Base-by-base conservation (phyloP, 371 early-diverging fungal species). In the Fennellomyces sp. region DNA sequence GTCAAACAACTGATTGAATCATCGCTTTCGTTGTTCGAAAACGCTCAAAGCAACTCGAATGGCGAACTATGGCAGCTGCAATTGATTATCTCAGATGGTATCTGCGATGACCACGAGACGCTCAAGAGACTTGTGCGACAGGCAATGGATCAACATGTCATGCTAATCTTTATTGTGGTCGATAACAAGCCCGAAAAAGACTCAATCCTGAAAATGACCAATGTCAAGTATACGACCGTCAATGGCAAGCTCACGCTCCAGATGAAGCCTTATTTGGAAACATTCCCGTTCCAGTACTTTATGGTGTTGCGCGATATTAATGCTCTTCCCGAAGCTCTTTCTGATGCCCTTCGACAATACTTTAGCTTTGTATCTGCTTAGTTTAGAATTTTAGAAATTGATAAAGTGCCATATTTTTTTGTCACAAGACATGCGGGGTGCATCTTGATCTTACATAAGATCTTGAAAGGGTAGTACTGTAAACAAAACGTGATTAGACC, bases 281-380 rank as follows among this genome's bases (percentile, higher is more conserved):
- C 94, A 6, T 98, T 98, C 91, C 98, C 99, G 47, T 97, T 97
- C 83, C 93, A 96, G 61, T 97, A 93, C 79, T 97, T 94, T 70
- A 89, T 97, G 60, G 88, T 97, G 23, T 73, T 98, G 56, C 88
- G 91, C 63, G 90, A 96, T 68, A 90, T 97, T 65, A 85, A 92
- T 60, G 81, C 87, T 21, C 79, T 98, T 41, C 97, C 99, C 0
- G 88, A 88, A 48, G 94, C 94, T 0, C 76, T 98, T 45, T 82
- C 95, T 11, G 97, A 97, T 72, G 93, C 96, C 21, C 82, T 98
- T 26, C 81, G 98, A 26, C 97, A 98, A 79, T 98, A 93, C 79
- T 97, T 97, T 64, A 83, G 83, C 52, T 82, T 87, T 71, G 83
- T 87, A 17, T 53, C 61, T 54, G 52, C 29, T 26, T 54, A 51